A percentile compares a stretch with the other conserved stretches of the same genome.
Conservation (phyloP, 208 protist genomes). For the Acanthamoeba triangularis region DNA sequence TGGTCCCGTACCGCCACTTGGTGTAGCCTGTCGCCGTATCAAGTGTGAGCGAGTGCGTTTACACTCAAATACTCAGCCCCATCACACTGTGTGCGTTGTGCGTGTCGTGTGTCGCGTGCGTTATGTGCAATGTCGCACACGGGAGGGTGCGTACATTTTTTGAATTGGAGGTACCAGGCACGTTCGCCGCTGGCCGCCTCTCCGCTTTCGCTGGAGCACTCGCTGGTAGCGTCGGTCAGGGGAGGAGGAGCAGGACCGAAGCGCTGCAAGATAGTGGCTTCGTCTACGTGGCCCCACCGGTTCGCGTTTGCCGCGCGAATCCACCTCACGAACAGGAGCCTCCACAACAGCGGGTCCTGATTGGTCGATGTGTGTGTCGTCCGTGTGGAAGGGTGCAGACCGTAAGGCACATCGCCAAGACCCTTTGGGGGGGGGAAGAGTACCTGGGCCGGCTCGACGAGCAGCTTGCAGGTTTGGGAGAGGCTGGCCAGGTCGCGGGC, state of each 20-base stretch:
- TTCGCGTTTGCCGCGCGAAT: neutral
- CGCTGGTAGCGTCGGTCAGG: neutral
- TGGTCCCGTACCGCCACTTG: neutral
- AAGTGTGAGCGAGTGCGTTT: no score
- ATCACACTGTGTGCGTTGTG: no score
- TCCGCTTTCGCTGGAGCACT: neutral
- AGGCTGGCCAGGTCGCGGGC: neutral
- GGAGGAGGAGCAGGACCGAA: neutral
- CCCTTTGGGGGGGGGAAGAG: neutral
- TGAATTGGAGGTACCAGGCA: neutral
- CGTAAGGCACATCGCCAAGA: neutral
- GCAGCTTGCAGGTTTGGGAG: neutral
- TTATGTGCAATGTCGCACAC: no score
- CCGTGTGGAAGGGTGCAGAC: neutral
- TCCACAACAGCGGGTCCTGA: constrained; percentile 11
- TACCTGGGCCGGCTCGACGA: neutral
- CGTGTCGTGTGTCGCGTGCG: neutral
- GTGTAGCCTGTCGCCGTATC: neutral
- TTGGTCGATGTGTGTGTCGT: neutral
- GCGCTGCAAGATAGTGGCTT: neutral
- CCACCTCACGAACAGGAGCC: neutral
- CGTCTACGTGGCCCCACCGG: neutral
- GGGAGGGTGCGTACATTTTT: neutral
- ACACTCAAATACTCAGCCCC: neutral
- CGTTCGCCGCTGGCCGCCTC: neutral